Base-by-base conservation (phyloP, 1,284 basidiomycete species). In the Pseudozyma sp. region DNA sequence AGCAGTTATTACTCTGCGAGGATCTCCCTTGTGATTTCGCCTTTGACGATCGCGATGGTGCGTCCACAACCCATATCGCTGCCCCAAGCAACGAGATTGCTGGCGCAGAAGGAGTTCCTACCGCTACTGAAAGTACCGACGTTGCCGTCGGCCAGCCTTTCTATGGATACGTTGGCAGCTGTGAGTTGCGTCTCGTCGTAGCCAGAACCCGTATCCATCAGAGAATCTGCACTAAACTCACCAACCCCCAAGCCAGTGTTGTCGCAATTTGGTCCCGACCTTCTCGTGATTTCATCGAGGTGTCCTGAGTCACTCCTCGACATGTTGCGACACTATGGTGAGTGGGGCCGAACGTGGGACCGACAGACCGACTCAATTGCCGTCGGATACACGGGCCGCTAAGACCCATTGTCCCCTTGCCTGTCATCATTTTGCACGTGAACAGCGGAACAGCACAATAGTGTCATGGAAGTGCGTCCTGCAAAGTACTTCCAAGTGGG, bases 1-100 rank as follows among this genome's bases (percentile, higher is more conserved):
- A 65, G 17, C 63, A 68, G 51, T 50, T 73, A 13, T 43, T 73
- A 4, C 57, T 73, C n/a, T 73, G 70, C 60, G 70, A 73, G 40
- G 70, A 73, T 49, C 57, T 61, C 31, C 50, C 65, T 9, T 68
- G 56, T 39, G 57, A 57, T 30, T 64, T 64, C 37, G 60, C 59
- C 33, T 62, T 63, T 34, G 14, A 52, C 30, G 47, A 49, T 44
- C 19, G 45, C 11, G 34, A 37, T 3, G 39, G 37, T 19, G 30
- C 31, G 9, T 10, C 54, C 5, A 19, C 39, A 35, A 51, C 19
- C 16, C 33, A 29, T 53, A 13, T 19, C n/a, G 39, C 14, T n/a
- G 49, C 17, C 9, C 6, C n/a, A 10, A 9, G 34, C 3, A 19
- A 16, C n/a, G 47, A 54, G 2, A 14, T 43, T 13, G 24, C 11